Base-by-base conservation (phyloP, 257 asterid species). In the Apocynum venetum region DNA sequence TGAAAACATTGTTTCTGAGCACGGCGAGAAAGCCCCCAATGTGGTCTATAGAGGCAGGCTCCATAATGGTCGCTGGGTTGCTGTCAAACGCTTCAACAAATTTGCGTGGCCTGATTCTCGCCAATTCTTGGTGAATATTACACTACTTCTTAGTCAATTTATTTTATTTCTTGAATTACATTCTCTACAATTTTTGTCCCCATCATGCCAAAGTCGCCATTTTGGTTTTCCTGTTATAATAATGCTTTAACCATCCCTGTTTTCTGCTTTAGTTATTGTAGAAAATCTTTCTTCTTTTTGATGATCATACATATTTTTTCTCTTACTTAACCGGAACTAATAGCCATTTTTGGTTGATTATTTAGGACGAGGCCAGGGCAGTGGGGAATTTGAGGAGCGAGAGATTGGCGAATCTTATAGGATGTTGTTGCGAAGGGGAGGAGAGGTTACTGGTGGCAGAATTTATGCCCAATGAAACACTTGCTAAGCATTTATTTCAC, bases 1-100 rank as follows among this genome's bases (percentile, higher is more conserved):
- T 40, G 88, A 87, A 43, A 86, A 87, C 66, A 80, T 87, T 35
- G 90, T 87, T 15, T 87, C 90, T 19, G 90, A 87, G 73, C 90
- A 87, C 66, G 90, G 90, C 14, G 90, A 87, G 76, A 87, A 87
- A 77, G 90, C 90, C 75, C 90, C 90, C 15, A 87, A 87, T 72
- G 88, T 87, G 10, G 90, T 87, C 48, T 87, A 80, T 72, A 87
- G 69, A 76, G 90, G 90, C 56, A 74, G 72, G 72, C 83, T 87
- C 25, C 79, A 76, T 4, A 77, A 80, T 73, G 85, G 82, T 48
- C 79, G 78, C 8, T 78, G 84, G 83, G 47, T 87, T 72, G 90
- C 90, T 76, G 82, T 87, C 76, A 87, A 87, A 69, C 85, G 88
- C 40, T 87, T 87, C 74, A 84, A 80, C 61, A 78, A 76, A 73